These are phyloP conservation scores for Tubosaeta sp. DNA, from an alignment of 768 basidiomycete genomes.

Conservation along the genomic window DNA sequence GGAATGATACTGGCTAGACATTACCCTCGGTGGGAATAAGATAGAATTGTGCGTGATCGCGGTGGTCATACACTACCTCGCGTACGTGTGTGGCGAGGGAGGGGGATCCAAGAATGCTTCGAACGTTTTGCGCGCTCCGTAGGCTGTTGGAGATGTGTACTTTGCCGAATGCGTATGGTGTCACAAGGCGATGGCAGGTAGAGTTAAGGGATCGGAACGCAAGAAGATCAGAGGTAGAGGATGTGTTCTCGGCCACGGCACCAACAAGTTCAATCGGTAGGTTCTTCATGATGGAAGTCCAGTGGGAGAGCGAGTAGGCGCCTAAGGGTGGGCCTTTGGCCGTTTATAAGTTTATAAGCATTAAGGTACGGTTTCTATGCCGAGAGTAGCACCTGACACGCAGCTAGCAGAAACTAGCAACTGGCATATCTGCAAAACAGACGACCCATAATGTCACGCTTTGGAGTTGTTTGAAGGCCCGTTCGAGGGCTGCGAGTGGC, in stretches of 20 bases:
- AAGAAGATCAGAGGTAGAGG: slow-evolving; percentile 25
- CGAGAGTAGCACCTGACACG: too few species aligned
- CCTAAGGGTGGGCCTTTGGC: not conserved
- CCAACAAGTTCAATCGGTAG: slow-evolving; percentile 28
- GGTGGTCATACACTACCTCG: slow-evolving; percentile 28
- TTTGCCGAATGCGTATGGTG: slow-evolving; percentile 21
- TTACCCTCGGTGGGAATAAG: slow-evolving; percentile 19
- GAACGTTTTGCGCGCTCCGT: slow-evolving; percentile 24
- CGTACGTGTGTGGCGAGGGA: slow-evolving; percentile 21
- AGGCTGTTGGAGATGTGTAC: slow-evolving; percentile 24
- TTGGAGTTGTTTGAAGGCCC: too few species aligned
- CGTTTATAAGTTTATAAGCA: too few species aligned
- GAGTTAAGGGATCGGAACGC: slow-evolving; percentile 26
- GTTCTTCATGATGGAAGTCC: slow-evolving; percentile 17
- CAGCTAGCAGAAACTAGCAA: too few species aligned
- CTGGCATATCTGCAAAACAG: too few species aligned
- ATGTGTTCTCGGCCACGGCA: slow-evolving; percentile 20
- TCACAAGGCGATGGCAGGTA: slow-evolving; percentile 23
- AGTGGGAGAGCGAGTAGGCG: not conserved
- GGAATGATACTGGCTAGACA: too few species aligned
- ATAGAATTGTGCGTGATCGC: slow-evolving; percentile 22
- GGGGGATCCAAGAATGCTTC: slow-evolving; percentile 19
- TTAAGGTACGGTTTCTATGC: too few species aligned
- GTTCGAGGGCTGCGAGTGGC: too few species aligned
- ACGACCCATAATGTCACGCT: too few species aligned